Evolutionary conservation across 1,139 yeast species (phyloP), one percentile per base, ranked within the genome.

Genomic region (Kluyveromyces sp.): DNA sequence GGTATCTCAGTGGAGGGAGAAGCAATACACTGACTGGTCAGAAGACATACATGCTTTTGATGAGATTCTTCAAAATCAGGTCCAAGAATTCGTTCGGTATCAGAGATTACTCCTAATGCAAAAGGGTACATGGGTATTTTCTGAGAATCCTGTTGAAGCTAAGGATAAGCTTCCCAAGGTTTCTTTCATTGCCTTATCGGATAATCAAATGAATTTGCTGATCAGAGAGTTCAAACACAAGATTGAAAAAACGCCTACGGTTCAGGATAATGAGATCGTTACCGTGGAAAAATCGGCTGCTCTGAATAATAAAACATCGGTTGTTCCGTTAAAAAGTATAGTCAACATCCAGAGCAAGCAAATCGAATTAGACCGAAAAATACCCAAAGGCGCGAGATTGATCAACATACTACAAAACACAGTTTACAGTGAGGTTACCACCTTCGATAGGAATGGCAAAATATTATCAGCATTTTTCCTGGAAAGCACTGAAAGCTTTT

Each of bases 121-220:
- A 35, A 78, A 77, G 53, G 95, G 96, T 3, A 76, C 86, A 2
- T 86, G 95, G 95, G 92, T 84, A n/a, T 80, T 71, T 55, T 73
- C 82, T 2, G 83, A 79, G 43, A 67, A 71, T 43, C 87, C 87
- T 39, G 71, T 79, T 1, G 78, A 75, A 45, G 58, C 68, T 19
- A 60, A 63, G 36, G 50, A 53, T 2, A 50, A 54, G n/a, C 47
- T 49, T 20, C 61, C 64, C 2, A 64, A 70, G 50, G 70, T 74
- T 47, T 80, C 72, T 58, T 85, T 77, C 58, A 70, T 85, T 35
- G 70, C 78, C 8, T 66, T 86, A 36, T 80, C 92, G 2, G 87
- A 94, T n/a, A 81, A 83, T 60, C 74, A 85, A 55, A 74, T 75
- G 53, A 69, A 72, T 39, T 61, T 85, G 16, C 72, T 80, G 47